Conservation (phyloP, 768 basidiomycete genomes). For the Termitomyces bulborhizus region DNA sequence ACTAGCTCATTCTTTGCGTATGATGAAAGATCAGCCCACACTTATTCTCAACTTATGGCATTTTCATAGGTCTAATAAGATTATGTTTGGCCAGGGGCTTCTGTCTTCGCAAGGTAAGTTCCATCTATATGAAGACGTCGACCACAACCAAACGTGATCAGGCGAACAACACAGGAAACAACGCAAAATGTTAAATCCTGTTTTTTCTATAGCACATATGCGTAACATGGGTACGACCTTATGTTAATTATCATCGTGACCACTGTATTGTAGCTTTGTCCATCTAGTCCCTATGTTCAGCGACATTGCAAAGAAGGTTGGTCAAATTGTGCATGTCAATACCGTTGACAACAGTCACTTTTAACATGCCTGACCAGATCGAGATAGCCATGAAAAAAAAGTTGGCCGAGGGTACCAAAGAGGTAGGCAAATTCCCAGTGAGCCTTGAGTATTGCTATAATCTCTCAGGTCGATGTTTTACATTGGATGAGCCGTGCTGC, state of each 20-base stretch:
- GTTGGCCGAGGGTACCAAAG: neutral
- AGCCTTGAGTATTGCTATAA: neutral
- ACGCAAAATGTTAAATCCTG: conserved; percentile 1
- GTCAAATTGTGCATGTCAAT: neutral
- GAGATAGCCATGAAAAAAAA: neutral
- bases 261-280: neutral
- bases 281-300: neutral
- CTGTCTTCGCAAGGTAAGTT: neutral
- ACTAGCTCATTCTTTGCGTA: conserved; percentile 1
- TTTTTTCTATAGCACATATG: neutral
- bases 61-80: neutral
- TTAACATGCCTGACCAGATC: neutral
- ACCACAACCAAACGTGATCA: neutral
- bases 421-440: neutral
- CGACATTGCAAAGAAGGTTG: neutral
- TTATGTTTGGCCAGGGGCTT: neutral
- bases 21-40: neutral
- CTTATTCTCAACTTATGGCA: neutral
- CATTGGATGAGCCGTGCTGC: conserved; percentile 1
- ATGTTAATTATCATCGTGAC: no score
- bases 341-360: neutral
- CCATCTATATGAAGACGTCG: neutral
- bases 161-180: conserved; percentile 3
- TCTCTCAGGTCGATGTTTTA: neutral
- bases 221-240: neutral